Evolutionary conservation across 495 filamentous ascomycete genomes (phyloP), one percentile per base, ranked within the genome.

Genomic region (Pseudoneurospora amorphoporcata): DNA sequence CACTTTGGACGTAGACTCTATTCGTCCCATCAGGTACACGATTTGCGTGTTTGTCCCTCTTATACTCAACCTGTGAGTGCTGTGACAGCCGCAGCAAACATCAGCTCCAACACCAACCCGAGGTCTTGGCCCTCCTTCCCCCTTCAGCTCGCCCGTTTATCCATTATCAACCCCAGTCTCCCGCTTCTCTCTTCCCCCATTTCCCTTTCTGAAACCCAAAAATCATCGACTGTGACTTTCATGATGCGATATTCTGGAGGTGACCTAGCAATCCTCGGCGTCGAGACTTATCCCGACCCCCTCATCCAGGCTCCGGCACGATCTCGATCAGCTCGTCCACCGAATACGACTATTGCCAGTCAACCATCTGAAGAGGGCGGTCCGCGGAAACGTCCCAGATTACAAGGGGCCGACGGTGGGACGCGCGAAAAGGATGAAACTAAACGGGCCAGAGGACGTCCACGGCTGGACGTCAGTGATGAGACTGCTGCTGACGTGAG

Each of bases 401-500:
- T 73, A 1, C 68, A 68, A 14, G 77, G 74, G 9, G 71, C 58
- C 19, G 40, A 72, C 2, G 77, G 77, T 0, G 53, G 53, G 14
- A 35, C 53, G 10, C 47, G 10, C 8, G 76, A 82, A 0, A 82
- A 81, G 0, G 85, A 84, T 29, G 84, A 83, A 39, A 82, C 81
- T 72, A 88, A 86, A 78, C 81, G 88, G 70, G 76, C 85, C 19
- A 81, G 91, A 72, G 91, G 91, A 5, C 84, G 91, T 45, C 91
- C 91, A 8, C 82, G 91, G n/a, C 79, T 94, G 38, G 89, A 92
- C 72, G 87, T 87, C 32, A 88, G 89, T 72, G 90, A 92, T 80
- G 90, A 91, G 77, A 91, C 84, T 17, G 81, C 83, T 73, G 84
- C 79, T 69, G 84, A 86, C 80, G 85, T 87, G 78, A 84, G 84